These are phyloP conservation scores for Populus hybrid DNA, from an alignment of 441 rosid genomes.

Conservation along the genomic window DNA sequence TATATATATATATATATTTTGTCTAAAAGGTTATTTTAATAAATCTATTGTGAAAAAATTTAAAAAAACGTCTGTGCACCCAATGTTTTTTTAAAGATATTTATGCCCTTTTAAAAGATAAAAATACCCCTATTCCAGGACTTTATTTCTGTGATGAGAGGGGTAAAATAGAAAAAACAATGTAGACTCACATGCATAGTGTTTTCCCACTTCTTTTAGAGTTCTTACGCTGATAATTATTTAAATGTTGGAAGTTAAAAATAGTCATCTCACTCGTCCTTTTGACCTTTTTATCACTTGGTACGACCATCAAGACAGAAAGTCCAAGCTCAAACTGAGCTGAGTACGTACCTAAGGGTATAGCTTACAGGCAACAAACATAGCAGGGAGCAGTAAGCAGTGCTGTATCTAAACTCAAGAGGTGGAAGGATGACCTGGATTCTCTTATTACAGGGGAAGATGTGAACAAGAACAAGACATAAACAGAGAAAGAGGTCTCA, in stretches of 20 bases:
- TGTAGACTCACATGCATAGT: not conserved
- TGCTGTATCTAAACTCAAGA: not conserved
- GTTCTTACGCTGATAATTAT: not conserved
- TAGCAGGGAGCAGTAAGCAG: not conserved
- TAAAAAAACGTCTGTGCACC: too few species aligned
- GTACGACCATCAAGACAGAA: not conserved
- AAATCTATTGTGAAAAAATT: too few species aligned
- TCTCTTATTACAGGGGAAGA: not conserved
- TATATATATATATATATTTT: too few species aligned
- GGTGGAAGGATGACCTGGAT: not conserved
- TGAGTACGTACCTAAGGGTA: not conserved
- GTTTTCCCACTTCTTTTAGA: not conserved
- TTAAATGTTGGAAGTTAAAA: not conserved
- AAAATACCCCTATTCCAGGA: not conserved
- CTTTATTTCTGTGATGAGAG: not conserved
- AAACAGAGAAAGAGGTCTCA: not conserved
- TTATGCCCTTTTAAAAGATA: too few species aligned
- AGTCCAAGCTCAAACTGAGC: not conserved
- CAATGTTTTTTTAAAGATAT: not conserved
- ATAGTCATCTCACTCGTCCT: not conserved
- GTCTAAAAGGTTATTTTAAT: too few species aligned
- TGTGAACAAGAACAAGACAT: not conserved
- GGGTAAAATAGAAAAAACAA: not conserved
- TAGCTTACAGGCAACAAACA: not conserved
- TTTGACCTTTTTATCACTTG: not conserved